These are phyloP conservation scores for Talaromyces islandicus DNA, from an alignment of 2,329 filamentous ascomycete species.

Conservation along the genomic window DNA sequence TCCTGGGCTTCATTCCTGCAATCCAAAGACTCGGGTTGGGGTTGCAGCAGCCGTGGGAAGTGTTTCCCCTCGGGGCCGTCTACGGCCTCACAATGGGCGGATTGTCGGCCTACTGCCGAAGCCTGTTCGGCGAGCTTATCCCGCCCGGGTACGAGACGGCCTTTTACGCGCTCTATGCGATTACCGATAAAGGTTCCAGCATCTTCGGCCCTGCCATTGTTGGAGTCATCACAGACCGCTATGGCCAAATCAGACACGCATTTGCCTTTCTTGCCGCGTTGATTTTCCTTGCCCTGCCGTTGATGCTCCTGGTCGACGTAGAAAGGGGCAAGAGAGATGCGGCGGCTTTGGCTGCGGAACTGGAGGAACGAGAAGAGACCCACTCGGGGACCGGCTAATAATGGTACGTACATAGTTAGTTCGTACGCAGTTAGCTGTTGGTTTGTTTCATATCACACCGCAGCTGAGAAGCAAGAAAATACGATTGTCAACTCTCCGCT, in stretches of 20 bases:
- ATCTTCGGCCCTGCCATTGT: constrained; percentile 93
- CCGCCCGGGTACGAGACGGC: constrained; percentile 91
- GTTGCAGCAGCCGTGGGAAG: constrained; percentile 92
- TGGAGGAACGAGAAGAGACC: constrained; percentile 25
- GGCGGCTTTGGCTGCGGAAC: constrained; percentile 53
- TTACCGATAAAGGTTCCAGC: constrained; percentile 93
- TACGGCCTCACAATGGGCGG: constrained; percentile 96
- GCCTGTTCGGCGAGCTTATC: constrained; percentile 87
- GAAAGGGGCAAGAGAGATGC: constrained; percentile 69
- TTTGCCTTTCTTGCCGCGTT: constrained; percentile 87
- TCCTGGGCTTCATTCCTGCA: constrained; percentile 79
- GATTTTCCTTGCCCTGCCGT: constrained; percentile 75
- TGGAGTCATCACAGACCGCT: constrained; percentile 80
- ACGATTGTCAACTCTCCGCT: background rate
- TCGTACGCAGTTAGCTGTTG: too few species aligned
- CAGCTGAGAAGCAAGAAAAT: background rate
- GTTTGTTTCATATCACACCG: background rate
- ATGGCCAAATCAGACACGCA: constrained; percentile 73
- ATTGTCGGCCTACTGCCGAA: constrained; percentile 83
- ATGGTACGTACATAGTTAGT: background rate
- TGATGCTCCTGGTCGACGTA: constrained; percentile 81
- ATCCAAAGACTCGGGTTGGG: constrained; percentile 72
- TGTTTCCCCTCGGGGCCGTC: constrained; percentile 85
- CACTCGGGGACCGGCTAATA: background rate
- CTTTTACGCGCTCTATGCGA: constrained; percentile 94